Evolutionary conservation across 2,329 filamentous ascomycete species (phyloP), one percentile per base, ranked within the genome.

Genomic region (Nothophaeocryptopus gaeumannii): DNA sequence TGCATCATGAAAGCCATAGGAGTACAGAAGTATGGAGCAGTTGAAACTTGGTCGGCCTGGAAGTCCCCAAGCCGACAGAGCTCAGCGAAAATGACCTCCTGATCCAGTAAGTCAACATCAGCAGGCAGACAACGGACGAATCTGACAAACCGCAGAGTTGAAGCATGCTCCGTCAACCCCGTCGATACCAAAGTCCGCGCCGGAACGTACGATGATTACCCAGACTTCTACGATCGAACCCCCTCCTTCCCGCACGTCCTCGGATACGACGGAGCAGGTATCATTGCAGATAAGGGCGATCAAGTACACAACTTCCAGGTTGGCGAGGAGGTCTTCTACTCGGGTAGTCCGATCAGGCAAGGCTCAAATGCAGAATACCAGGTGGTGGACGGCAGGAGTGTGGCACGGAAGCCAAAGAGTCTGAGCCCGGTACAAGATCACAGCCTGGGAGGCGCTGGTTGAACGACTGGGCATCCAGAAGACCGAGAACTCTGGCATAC

Each of bases 261-360:
- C 39, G 72, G 72, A n/a, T 74, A 67, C 48, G 72, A 76, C 45
- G 72, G 68, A 5, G 66, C 73, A 3, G 73, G 73, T 7, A 58
- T 69, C 4, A 67, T 75, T 5, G 58, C 62, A 47, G 51, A 46
- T 10, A 53, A 59, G n/a, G 65, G 66, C 11, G 37, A 63, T 1
- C 55, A 63, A 20, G 66, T 66, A 10, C 58, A 67, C 8, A 63
- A 63, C 20, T 74, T 73, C 63, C 65, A 70, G 26, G 44, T 61
- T 8, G 74, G 74, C 11, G 74, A 76, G 50, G 67, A 72, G 39
- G 64, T 76, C 32, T 76, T 65, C 66, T 76, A 71, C 55, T 63
- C 70, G 8, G 69, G 67, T 10, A 66, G 57, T 35, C 70, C 72
- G 0, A 65, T 67, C 14, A 50, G 66, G 9, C 73, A 71, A 44